Conservation (phyloP, 192 early-diverging fungal species). For the Chytriomyces sp. region DNA sequence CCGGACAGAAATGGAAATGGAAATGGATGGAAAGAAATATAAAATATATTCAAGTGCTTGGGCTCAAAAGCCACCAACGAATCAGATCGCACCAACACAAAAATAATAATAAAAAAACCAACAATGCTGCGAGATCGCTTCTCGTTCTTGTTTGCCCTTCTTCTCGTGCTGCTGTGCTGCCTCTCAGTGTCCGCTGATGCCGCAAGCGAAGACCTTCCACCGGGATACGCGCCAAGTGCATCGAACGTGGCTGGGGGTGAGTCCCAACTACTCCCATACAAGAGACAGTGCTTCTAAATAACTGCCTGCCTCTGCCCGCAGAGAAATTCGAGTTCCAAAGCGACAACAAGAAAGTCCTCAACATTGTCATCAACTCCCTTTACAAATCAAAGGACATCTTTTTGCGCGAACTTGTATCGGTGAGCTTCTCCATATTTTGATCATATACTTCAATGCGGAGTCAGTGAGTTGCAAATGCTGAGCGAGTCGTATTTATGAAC, state of each 20-base stretch:
- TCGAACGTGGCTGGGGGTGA: constrained; percentile 5
- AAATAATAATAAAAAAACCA: neutral
- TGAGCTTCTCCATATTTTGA: constrained; percentile 22
- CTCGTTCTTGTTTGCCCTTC: neutral
- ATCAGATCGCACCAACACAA: neutral
- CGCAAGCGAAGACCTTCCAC: constrained; percentile 1
- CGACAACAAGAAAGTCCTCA: constrained; percentile 89
- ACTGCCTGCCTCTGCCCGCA: neutral
- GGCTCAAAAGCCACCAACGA: neutral
- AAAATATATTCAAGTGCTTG: neutral
- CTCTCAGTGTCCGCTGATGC: neutral
- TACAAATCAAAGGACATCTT: constrained; percentile 97
- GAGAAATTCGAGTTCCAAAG: constrained; percentile 81
- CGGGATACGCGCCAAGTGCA: neutral
- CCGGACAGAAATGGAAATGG: too few species aligned
- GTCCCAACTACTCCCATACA: neutral
- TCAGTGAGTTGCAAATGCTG: neutral
- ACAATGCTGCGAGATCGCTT: neutral
- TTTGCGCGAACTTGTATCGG: constrained; percentile 92
- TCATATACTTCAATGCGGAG: constrained; percentile 2
- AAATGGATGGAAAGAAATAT: too few species aligned
- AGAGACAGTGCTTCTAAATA: neutral
- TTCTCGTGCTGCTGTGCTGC: neutral
- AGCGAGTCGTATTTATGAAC: neutral
- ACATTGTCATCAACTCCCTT: constrained; percentile 93